Percentiles rank a stretch among this genome's conserved stretches.
Conservation (phyloP, 345 rosid species). For the Arabidopsis arenosa region DNA sequence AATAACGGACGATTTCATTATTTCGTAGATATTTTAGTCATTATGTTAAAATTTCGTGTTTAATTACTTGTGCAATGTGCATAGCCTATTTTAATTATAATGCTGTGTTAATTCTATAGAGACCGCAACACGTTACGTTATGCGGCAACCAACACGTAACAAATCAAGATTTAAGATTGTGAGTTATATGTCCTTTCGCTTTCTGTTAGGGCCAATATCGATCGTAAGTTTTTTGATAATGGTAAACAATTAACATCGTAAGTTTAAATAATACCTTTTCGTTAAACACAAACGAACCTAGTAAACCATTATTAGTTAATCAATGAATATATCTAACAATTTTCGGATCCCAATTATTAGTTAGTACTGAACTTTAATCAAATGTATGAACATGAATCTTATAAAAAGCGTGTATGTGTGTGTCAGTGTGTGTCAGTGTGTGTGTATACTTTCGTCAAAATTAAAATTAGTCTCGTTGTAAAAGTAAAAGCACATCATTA, state of each 20-base stretch:
- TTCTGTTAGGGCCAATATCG: conserved; percentile 2
- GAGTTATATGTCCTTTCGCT: conserved; percentile 25
- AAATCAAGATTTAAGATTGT: conserved; percentile 20
- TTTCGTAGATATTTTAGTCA: neutral
- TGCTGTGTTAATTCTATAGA: neutral
- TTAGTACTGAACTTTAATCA: conserved; percentile 2
- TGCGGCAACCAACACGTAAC: conserved; percentile 3
- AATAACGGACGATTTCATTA: neutral
- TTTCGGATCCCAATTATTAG: neutral
- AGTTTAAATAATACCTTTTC: conserved; percentile 24
- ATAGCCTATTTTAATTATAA: neutral
- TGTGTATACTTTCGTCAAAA: conserved; percentile 3
- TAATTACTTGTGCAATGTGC: conserved; percentile 2
- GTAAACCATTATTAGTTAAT: neutral
- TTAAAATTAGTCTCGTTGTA: neutral
- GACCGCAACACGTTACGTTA: neutral
- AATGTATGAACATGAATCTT: conserved; percentile 37
- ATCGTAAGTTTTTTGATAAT: neutral
- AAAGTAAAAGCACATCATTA: neutral
- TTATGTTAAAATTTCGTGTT: neutral
- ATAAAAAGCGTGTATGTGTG: conserved; percentile 7
- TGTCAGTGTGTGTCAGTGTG: neutral
- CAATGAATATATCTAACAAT: neutral
- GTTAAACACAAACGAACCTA: conserved; percentile 32
- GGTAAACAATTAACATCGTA: conserved; percentile 30